Conservation (phyloP, 345 rosid species). For the Eucalyptus regnans region DNA sequence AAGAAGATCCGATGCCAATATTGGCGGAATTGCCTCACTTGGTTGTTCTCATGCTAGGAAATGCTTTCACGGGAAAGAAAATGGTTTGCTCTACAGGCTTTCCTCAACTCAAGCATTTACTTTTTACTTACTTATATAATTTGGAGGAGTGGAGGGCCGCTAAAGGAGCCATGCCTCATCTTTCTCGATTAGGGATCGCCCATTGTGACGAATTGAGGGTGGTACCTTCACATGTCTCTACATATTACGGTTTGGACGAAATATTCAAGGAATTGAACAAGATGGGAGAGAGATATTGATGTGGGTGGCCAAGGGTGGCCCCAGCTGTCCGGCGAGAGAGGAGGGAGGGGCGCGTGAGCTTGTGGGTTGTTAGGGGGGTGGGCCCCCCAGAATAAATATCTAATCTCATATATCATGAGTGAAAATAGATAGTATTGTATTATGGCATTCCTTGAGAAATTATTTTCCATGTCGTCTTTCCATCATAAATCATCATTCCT, state of each 20-base stretch:
- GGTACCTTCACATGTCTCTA: neutral
- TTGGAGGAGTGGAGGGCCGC: slow-evolving; percentile 19
- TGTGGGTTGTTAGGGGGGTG: too few relatives aligned
- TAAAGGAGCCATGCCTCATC: slow-evolving; percentile 23
- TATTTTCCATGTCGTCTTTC: too few relatives aligned
- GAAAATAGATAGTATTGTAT: too few relatives aligned
- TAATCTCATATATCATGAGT: too few relatives aligned
- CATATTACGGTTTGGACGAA: accelerated
- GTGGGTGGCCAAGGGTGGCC: too few relatives aligned
- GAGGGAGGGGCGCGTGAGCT: too few relatives aligned
- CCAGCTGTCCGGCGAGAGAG: too few relatives aligned
- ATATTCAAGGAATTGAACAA: too few relatives aligned
- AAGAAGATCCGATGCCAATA: slow-evolving; percentile 29
- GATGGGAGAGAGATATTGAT: too few relatives aligned
- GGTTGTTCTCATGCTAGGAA: neutral
- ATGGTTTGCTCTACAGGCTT: slow-evolving; percentile 19
- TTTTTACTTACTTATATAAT: neutral
- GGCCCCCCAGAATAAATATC: too few relatives aligned
- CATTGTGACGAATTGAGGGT: accelerated
- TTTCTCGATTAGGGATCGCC: neutral
- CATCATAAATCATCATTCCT: too few relatives aligned
- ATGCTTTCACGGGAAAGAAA: slow-evolving; percentile 8
- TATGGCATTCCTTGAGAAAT: neutral
- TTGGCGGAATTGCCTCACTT: slow-evolving; percentile 29
- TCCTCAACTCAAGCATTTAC: slow-evolving; percentile 7